Evolutionary conservation across 1,284 basidiomycete genomes (phyloP), one percentile per base, ranked within the genome.

Genomic region (Cutaneotrichosporon sp.): DNA sequence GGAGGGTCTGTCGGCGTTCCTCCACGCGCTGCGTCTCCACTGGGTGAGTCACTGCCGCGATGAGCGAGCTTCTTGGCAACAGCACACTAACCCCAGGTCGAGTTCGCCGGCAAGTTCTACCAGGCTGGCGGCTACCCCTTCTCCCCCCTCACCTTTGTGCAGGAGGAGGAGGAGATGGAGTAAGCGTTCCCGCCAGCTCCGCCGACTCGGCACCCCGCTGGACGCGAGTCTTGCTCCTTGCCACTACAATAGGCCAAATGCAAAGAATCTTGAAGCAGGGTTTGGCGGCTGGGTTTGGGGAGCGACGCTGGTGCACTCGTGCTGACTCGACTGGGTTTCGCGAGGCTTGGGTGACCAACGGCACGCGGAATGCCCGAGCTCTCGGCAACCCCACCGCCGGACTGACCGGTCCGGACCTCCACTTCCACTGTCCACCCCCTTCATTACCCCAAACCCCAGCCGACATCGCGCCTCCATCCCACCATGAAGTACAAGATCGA

Each of bases 61-160:
- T n/a, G n/a, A n/a, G n/a, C n/a, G n/a, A n/a, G n/a, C n/a, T n/a
- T n/a, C n/a, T n/a, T n/a, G n/a, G n/a, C n/a, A n/a, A n/a, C n/a
- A n/a, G n/a, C n/a, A n/a, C n/a, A 56, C 56, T 51, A 25, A 43
- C 42, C n/a, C 49, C 33, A 79, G 82, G 95, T 97, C 67, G 95
- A 98, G 80, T 90, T 89, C 54, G 95, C 95, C 82, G 93, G 92
- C 82, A 98, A 98, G 84, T 92, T 95, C 78, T 97, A 91, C 80
- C 87, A 90, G 81, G 94, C 92, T 42, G 89, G 86, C 63, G 92
- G 94, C 73, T 88, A 92, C 58, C 67, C 78, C 16, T 81, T 81
- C 69, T 70, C 74, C 2, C 80, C 80, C 2, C 72, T 81, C 64
- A 75, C 64, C 56, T 81, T 81, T 11, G 38, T 18, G 16, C 24